Conservation (phyloP, 768 basidiomycete species). For the Amanita rubescens region DNA sequence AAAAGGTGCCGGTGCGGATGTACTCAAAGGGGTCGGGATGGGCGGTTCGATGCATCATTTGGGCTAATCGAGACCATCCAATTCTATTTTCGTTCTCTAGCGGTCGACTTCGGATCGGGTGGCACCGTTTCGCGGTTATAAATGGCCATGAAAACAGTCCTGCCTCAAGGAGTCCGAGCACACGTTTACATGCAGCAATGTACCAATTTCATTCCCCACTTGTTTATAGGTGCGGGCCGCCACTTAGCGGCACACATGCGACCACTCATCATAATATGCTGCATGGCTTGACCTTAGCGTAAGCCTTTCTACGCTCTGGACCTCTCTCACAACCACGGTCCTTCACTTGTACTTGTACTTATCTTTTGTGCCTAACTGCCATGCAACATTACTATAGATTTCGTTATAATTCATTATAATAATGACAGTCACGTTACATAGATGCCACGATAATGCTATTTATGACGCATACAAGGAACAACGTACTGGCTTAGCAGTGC, state of each 20-base stretch:
- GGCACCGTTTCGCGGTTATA: no score
- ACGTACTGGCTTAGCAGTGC: no score
- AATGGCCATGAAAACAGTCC: neutral
- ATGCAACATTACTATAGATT: no score
- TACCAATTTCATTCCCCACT: neutral
- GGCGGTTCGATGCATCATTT: neutral
- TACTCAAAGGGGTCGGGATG: constrained; percentile 37
- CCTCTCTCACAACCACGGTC: neutral
- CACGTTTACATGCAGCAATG: neutral
- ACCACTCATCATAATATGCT: neutral
- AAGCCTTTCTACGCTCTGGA: no score
- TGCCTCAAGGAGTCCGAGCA: neutral
- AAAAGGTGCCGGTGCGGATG: constrained; percentile 27
- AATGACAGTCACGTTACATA: neutral
- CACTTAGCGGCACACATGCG: neutral
- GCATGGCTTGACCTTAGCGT: neutral
- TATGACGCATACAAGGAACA: no score
- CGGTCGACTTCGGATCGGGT: neutral
- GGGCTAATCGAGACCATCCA: neutral
- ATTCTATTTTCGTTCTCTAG: neutral
- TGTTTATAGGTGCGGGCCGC: neutral
- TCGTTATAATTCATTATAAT: no score
- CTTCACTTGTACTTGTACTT: neutral
- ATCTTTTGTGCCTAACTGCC: no score
- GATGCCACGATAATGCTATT: neutral